Base-by-base conservation (phyloP, 495 filamentous ascomycete genomes). In the Xylaria intraflava region DNA sequence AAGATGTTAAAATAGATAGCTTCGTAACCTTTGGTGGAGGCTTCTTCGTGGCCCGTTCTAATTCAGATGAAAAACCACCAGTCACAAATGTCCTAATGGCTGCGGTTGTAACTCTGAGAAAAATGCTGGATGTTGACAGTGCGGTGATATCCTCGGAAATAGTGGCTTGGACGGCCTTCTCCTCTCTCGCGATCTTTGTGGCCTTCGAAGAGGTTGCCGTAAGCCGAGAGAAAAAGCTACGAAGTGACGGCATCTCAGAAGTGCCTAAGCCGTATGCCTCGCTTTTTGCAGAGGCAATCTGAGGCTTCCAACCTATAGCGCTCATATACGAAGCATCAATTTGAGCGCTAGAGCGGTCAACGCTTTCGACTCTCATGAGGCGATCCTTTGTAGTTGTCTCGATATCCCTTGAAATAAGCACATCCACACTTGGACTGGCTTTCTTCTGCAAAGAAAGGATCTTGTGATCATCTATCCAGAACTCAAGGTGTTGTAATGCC, bases 1-100 rank as follows among this genome's bases (percentile, higher is more conserved):
- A 93, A 31, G 92, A 89, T 2, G 90, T 95, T 23, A 99, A 70
- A 40, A 96, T 84, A 4, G 90, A 84, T 10, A 99, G 78, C 30
- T 83, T 87, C 0, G 92, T 90, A 26, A 74, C 79, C 62, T 87
- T 93, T 0, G 94, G 94, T 7, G 94, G 94, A 17, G 90, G 87
- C 65, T 99, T 99, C 68, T 96, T 95, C 2, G 94, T 97, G 20
- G 94, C 92, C 30, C 94, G 78, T 73, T 97, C 91, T n/a, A 97
- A 78, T 65, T 99, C 94, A 14, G 81, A 75, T 10, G 87, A 83
- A 58, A 96, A 85, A 33, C 71, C 76, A 26, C 73, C 64, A 41
- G 75, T 71, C 1, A 95, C 79, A 20, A 78, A 84, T 30, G 90
- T 90, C 35, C 78, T 72, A n/a, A 96, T 83, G 36, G 80, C 81